Conservation (phyloP, 805 yeast genomes). For the Saturnispora hagleri region DNA sequence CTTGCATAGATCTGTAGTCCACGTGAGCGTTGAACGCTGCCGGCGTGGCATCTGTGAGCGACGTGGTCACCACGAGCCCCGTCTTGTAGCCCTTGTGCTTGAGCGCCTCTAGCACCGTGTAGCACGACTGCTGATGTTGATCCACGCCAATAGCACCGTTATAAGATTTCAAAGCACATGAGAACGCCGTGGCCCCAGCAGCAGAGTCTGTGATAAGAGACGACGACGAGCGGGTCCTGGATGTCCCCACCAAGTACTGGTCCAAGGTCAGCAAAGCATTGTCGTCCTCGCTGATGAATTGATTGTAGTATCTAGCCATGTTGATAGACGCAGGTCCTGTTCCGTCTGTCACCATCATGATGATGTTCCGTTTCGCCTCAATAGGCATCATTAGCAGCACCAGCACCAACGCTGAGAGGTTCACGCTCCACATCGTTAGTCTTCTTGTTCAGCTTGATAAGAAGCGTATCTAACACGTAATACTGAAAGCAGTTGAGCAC, state of each 20-base stretch:
- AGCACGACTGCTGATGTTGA: conserved; percentile 64
- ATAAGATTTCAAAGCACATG: conserved; percentile 75
- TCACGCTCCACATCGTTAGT: conserved; percentile 11
- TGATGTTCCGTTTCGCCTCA: conserved; percentile 55
- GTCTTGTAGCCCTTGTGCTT: conserved; percentile 73
- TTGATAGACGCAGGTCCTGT: conserved; percentile 88
- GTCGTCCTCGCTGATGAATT: conserved; percentile 48
- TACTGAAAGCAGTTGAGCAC: conserved; percentile 68
- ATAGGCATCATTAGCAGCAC: not conserved
- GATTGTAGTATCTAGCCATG: conserved; percentile 67
- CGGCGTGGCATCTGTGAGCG: conserved; percentile 92
- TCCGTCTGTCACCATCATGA: conserved; percentile 90
- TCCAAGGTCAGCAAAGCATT: conserved; percentile 45
- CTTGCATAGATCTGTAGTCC: conserved; percentile 67
- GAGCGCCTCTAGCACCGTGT: conserved; percentile 81
- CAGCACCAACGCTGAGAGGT: not conserved
- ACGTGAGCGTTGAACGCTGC: conserved; percentile 83
- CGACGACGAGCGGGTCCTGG: conserved; percentile 71
- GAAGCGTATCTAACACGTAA: conserved; percentile 62
- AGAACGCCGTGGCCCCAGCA: conserved; percentile 93
- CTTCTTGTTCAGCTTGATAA: conserved; percentile 43
- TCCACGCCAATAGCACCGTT: conserved; percentile 90
- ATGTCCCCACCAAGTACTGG: conserved; percentile 65
- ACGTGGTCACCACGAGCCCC: conserved; percentile 87
- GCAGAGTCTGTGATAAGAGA: conserved; percentile 90